Conservation (phyloP, 805 yeast species). For the Tetrapisispora phaffii region DNA sequence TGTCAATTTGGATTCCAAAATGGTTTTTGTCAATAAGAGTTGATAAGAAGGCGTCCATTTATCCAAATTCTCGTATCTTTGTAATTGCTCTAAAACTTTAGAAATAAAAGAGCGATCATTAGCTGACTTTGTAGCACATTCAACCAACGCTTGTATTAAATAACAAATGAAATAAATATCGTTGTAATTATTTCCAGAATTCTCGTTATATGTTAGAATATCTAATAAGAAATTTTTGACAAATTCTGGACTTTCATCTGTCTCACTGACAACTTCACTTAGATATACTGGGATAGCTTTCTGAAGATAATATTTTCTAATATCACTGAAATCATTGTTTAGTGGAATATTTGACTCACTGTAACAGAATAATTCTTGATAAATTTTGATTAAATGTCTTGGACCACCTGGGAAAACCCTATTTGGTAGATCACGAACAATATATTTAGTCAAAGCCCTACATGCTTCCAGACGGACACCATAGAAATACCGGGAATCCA, state of each 20-base stretch:
- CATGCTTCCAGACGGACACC: constrained; percentile 89
- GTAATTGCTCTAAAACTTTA: constrained; percentile 54
- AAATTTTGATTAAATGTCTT: constrained; percentile 60
- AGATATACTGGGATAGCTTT: constrained; percentile 58
- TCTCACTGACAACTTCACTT: constrained; percentile 48
- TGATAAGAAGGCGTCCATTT: constrained; percentile 74
- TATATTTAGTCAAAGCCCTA: constrained; percentile 56
- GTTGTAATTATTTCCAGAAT: constrained; percentile 63
- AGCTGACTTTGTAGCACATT: constrained; percentile 28
- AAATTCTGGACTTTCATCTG: constrained; percentile 51
- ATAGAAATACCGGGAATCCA: constrained; percentile 79
- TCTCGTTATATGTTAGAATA: constrained; percentile 74
- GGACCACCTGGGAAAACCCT: constrained; percentile 41
- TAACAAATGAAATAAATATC: constrained; percentile 60
- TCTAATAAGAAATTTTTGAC: constrained; percentile 58
- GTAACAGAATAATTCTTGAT: constrained; percentile 63
- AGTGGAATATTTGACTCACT: constrained; percentile 55
- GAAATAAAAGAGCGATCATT: constrained; percentile 33
- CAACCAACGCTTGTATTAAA: constrained; percentile 47
- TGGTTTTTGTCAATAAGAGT: constrained; percentile 38
- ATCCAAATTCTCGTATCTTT: constrained; percentile 69
- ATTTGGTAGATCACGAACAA: constrained; percentile 32
- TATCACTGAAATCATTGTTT: constrained; percentile 71
- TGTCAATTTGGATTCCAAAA: constrained; percentile 47
- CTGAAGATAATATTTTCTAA: constrained; percentile 58